Base-by-base conservation (phyloP, 176 grass and related monocot species). In the Oryza punctata region DNA sequence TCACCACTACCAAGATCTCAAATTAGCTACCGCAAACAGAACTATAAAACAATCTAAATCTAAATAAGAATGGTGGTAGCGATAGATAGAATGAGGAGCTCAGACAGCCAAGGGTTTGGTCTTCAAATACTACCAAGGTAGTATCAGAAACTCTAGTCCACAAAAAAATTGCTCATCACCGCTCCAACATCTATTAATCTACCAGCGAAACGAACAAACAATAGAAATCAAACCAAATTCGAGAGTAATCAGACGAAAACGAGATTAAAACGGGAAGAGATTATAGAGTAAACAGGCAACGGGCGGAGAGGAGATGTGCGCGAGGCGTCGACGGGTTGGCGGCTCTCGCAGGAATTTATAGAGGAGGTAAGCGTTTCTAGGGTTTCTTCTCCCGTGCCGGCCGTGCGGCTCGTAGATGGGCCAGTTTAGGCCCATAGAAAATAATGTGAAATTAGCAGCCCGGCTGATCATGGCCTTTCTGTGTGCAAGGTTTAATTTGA, bases 91-190 rank as follows among this genome's bases (percentile, higher is more conserved):
- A 49, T 3, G 5, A 19, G 28, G 75, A 74, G 75, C 77, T 89
- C 88, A 89, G 88, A 89, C 82, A 85, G 88, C 88, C 88, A 89
- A 85, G 88, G 88, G 88, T 78, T 70, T 89, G 21, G 72, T 89
- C 88, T 24, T 89, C 88, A 89, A 89, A 74, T 85, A 81, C 72
- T 67, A 74, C 77, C 3, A 12, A 54, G 19, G 65, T 18, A 89
- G 66, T 19, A 82, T 89, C 88, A 67, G 88, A 90, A 93, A 93
- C 88, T 93, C 91, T 93, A 93, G 85, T 93, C 88, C 82, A 93
- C 72, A 59, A 75, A 87, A 63, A 65, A 66, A 4, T 87, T 87
- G 88, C 81, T 93, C 91, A 82, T 90, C 88, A 93, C 63, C 63
- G 74, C 91, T 67, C 59, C 65, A 76, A 68, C 57, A 10, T 61